Conservation (phyloP, 2,329 filamentous ascomycete genomes). For the Aspergillus fumigatus region DNA sequence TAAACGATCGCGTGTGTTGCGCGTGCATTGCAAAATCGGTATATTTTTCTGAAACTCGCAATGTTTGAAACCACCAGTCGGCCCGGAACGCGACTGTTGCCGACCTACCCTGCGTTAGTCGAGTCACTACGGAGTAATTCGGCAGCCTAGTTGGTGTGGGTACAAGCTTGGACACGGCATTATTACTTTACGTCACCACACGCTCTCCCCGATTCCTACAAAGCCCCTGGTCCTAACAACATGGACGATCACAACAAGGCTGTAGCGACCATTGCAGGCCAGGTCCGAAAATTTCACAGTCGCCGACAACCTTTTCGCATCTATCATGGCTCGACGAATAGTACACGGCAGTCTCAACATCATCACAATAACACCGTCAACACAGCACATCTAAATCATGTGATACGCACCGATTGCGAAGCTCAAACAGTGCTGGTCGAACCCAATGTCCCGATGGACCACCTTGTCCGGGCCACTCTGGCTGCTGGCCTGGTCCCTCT, state of each 20-base stretch:
- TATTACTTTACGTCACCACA: not conserved
- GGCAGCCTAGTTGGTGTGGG: not conserved
- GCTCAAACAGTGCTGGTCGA: constrained; percentile 58
- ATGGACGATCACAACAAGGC: constrained; percentile 16
- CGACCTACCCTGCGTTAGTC: not conserved
- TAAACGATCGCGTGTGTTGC: not conserved
- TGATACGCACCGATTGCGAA: constrained; percentile 57
- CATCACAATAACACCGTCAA: constrained; percentile 54
- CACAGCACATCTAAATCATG: constrained; percentile 59
- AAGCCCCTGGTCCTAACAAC: constrained; percentile 35
- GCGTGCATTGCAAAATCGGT: not conserved
- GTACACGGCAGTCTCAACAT: constrained; percentile 57
- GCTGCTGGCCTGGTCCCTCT: constrained; percentile 54
- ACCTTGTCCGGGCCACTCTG: constrained; percentile 55
- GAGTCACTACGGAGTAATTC: not conserved
- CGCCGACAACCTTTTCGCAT: constrained; percentile 63
- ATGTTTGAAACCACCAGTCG: not conserved
- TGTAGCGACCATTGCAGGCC: constrained; percentile 12
- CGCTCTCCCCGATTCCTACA: constrained; percentile 44
- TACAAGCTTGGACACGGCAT: not conserved
- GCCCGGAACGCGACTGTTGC: not conserved
- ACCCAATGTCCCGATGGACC: constrained; percentile 66
- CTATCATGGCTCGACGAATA: constrained; percentile 73
- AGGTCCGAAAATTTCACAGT: constrained; percentile 40
- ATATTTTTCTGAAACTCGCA: not conserved